Base-by-base conservation (phyloP, 495 filamentous ascomycete species). In the Amorphotheca resinae region DNA sequence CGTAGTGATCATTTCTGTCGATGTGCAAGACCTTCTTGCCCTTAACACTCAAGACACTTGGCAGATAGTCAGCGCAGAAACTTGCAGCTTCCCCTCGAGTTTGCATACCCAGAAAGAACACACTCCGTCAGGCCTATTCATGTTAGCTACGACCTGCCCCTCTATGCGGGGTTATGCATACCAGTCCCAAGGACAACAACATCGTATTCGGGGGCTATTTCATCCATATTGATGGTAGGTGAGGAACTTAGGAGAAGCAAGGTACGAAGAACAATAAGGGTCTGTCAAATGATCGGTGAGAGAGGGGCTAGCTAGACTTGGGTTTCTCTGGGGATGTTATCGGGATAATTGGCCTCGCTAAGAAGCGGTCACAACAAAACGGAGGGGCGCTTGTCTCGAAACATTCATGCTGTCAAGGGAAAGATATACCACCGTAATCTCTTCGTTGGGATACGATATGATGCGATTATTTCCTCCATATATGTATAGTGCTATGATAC, bases 1-100 rank as follows among this genome's bases (percentile, higher is more conserved):
- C 91, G 63, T 98, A 98, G 68, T 96, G 87, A 59, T 95, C 88
- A 63, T 96, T 96, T 64, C 91, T 81, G 66, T 98, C 91, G 59
- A 98, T 95, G 69, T 98, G 93, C 46, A 98, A 73, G 45, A 98
- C 93, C 69, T 95, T 96, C 72, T 93, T 91, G 49, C 91, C 91
- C 70, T 96, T 95, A 44, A 96, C 93, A 66, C 89, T 95, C 61
- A 98, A 72, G 47, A 98, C 91, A 61, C 85, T 91, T 41, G 16
- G 42, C 48, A 30, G 2, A 42, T 45, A 43, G 37, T 54, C 23
- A 54, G 38, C 37, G 23, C 11, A 9, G 9, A 32, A 14, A 25
- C 4, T 28, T 28, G 17, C 23, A 31, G 15, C 33, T 45, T 22
- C 28, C n/a, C 7, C 22, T 6, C 26, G 26, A 21, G 14, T 14